phyloP scores from a whole-genome alignment of 441 rosid genomes.

The Brassica balearica region DNA sequence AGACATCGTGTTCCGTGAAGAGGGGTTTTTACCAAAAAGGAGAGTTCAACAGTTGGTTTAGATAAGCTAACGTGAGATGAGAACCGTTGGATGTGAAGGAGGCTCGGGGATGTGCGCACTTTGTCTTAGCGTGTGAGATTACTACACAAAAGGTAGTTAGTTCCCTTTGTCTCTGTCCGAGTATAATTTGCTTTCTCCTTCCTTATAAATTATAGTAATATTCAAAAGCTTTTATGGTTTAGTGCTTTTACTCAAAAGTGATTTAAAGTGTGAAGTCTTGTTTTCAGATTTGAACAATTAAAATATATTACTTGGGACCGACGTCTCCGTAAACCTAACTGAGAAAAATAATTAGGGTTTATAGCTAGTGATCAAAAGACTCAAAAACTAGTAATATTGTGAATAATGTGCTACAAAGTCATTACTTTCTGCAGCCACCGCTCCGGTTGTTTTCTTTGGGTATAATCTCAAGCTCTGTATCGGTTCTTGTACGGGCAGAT shows the following conservation, averaged over 20 bases:
- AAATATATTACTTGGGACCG: not conserved
- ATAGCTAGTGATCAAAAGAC: slow-evolving; percentile 23
- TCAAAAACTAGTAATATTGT: slow-evolving; percentile 4
- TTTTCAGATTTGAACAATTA: slow-evolving; percentile 28
- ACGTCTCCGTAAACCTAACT: not conserved
- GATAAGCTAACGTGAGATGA: not conserved
- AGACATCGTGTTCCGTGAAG: not conserved
- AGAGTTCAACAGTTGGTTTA: not conserved
- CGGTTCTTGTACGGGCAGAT: not conserved
- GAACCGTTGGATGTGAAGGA: not conserved
- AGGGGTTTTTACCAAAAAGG: not conserved
- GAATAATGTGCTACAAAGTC: not conserved
- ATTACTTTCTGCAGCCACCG: too few relatives aligned
- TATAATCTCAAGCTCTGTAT: too few relatives aligned
- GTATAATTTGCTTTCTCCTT: not conserved
- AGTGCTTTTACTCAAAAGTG: slow-evolving; percentile 33
- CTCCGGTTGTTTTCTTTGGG: too few relatives aligned
- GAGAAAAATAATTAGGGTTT: not conserved
- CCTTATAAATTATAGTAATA: not conserved
- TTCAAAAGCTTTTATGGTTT: slow-evolving; percentile 10
- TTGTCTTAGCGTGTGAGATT: not conserved
- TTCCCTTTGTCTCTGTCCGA: not conserved
- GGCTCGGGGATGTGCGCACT: not conserved
- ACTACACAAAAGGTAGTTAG: not conserved
- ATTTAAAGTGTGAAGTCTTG: not conserved